Conservation (phyloP, 768 basidiomycete genomes). For the Boletus eberwhitei region DNA sequence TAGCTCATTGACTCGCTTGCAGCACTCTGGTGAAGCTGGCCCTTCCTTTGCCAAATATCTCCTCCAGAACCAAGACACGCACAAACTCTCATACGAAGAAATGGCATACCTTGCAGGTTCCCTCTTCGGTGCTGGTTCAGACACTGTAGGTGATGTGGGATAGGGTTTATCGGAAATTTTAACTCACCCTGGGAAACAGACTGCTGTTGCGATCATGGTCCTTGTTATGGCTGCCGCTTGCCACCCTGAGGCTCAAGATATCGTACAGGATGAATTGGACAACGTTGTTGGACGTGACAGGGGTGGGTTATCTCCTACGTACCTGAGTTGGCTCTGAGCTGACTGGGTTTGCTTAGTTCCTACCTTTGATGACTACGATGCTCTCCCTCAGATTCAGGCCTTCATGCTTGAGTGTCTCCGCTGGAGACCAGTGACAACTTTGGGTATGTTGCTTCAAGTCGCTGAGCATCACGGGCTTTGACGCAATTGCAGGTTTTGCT, state of each 20-base stretch:
- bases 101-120: constrained; percentile 61
- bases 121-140: constrained; percentile 65
- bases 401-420: constrained; percentile 41
- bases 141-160: constrained; percentile 41
- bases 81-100: constrained; percentile 54
- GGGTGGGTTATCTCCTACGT: constrained; percentile 8
- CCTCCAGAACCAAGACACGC: constrained; percentile 50
- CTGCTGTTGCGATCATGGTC: constrained; percentile 55
- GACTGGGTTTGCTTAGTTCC: constrained; percentile 29
- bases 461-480: background rate
- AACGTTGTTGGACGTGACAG: constrained; percentile 45
- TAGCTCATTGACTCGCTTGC: background rate
- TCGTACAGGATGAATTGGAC: constrained; percentile 56
- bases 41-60: constrained; percentile 58
- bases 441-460: constrained; percentile 18
- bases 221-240: constrained; percentile 56
- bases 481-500: constrained; percentile 44
- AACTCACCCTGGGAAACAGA: constrained; percentile 24
- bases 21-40: constrained; percentile 25
- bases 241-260: constrained; percentile 48
- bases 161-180: background rate
- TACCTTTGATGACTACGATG: constrained; percentile 37
- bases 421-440: constrained; percentile 39
- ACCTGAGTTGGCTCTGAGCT: background rate
- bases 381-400: constrained; percentile 37